Base-by-base conservation (phyloP, 352 stramenopile species). In the Pythium biforme region DNA sequence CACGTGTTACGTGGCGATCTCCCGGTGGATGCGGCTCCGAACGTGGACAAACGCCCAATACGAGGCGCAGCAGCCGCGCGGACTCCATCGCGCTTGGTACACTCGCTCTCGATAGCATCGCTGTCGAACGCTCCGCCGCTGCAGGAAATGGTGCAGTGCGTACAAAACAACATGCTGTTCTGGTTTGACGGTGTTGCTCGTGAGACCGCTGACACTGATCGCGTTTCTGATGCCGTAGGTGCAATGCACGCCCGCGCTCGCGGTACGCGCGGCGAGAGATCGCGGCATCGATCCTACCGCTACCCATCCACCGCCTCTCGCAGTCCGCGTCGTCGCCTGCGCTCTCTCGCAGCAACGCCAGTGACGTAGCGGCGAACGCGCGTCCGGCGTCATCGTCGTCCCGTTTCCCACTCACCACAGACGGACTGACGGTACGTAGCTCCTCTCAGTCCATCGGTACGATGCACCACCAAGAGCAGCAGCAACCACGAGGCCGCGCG, bases 201-300 rank as follows among this genome's bases (percentile, higher is more conserved):
- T n/a, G n/a, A n/a, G 12, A n/a, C 15, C 12, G 37, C 17, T 37
- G 31, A 37, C 31, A 37, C 9, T 43, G 14, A n/a, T 43, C 6
- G 37, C 14, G 19, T n/a, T 43, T 43, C 1, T 20, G 8, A 3
- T 49, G 15, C 2, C 3, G 3, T 15, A 81, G 72, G 1, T 59
- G 81, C 31, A 85, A 76, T 55, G 62, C 70, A 10, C 77, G 74
- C 1, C 77, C 81, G 33, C 75, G 79, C 5, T 78, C 79, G 14
- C 76, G 77, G 41, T 88, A 86, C 37, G 79, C 79, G 9, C 74
- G 79, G 3, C 71, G 78, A 59, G 79, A 87, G 33, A 52, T 70
- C 65, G 59, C 64, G 9, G 53, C 58, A 0, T 52, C 66, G 31
- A 58, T 73, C 41, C 51, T 73, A n/a, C 71, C 64, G 55, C 51